phyloP scores from a whole-genome alignment of 2,329 filamentous ascomycete genomes.

The Verticillium nubilum region DNA sequence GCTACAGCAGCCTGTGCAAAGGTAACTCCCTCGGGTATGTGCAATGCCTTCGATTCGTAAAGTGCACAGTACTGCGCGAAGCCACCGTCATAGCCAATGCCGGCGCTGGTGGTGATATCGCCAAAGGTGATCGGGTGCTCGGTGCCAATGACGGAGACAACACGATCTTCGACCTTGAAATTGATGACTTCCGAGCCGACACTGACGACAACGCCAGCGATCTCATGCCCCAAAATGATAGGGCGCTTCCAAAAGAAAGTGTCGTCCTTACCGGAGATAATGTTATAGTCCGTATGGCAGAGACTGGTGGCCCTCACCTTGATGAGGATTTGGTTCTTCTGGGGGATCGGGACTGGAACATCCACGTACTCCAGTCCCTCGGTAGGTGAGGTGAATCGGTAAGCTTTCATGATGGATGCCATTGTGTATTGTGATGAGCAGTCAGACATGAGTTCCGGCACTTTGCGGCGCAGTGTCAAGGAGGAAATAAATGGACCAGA shows the following conservation, averaged over 20 bases:
- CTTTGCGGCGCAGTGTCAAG: too few relatives aligned
- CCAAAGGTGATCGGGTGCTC: neutral
- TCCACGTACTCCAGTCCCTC: too few relatives aligned
- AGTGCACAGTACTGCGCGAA: constrained; percentile 1
- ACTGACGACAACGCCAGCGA: neutral
- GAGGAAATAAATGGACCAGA: too few relatives aligned
- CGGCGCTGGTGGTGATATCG: neutral
- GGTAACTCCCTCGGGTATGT: constrained; percentile 11
- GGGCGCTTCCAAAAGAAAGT: neutral
- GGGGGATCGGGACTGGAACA: too few relatives aligned
- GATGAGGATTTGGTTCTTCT: too few relatives aligned
- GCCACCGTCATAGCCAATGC: constrained; percentile 3
- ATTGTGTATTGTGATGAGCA: too few relatives aligned
- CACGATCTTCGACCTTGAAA: neutral
- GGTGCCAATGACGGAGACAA: neutral
- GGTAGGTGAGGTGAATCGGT: too few relatives aligned
- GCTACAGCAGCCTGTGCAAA: constrained; percentile 27
- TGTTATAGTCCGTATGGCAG: constrained; percentile 5
- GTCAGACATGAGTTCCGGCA: too few relatives aligned
- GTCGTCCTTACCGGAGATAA: neutral
- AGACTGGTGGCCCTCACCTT: neutral
- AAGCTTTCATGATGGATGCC: too few relatives aligned
- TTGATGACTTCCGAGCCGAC: neutral
- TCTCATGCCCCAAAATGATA: constrained; percentile 6
- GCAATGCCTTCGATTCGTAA: neutral